A percentile compares a stretch with the other conserved stretches of the same genome.
Conservation (phyloP, 73 alveolate species). For the Paramecium octaurelia region DNA sequence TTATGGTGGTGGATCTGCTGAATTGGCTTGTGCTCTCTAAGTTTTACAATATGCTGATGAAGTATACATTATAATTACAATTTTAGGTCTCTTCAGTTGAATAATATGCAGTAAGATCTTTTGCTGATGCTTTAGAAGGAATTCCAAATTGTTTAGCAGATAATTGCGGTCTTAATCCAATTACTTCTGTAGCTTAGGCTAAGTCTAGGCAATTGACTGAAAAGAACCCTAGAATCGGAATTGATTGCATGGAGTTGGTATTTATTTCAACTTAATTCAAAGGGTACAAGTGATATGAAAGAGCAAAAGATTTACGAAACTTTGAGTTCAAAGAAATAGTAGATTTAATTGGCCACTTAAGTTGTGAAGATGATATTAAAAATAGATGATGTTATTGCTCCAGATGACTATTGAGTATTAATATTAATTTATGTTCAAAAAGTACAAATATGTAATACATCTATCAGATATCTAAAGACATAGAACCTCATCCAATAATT, state of each 20-base stretch:
- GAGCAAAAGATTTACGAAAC: conserved; percentile 92
- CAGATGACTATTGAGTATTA: conserved; percentile 55
- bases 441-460: not conserved
- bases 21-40: conserved; percentile 75
- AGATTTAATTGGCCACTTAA: conserved; percentile 93
- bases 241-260: conserved; percentile 64
- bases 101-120: conserved; percentile 96
- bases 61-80: not conserved
- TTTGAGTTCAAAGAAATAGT: conserved; percentile 74
- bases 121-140: conserved; percentile 97
- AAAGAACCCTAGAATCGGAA: conserved; percentile 59
- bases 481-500: not conserved
- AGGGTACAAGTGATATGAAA: conserved; percentile 93
- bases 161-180: conserved; percentile 96
- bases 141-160: conserved; percentile 97
- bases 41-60: conserved; percentile 49
- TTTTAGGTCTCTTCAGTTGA: conserved; percentile 68
- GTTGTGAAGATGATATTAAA: conserved; percentile 98
- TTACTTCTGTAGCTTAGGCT: conserved; percentile 88
- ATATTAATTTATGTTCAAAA: not conserved
- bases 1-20: conserved; percentile 99
- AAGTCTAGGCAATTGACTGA: conserved; percentile 72
- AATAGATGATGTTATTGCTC: conserved; percentile 95
- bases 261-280: not conserved
- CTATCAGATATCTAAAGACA: not conserved